phyloP scores from a whole-genome alignment of 805 yeast genomes.

The Kluyveromyces wickerhamii region DNA sequence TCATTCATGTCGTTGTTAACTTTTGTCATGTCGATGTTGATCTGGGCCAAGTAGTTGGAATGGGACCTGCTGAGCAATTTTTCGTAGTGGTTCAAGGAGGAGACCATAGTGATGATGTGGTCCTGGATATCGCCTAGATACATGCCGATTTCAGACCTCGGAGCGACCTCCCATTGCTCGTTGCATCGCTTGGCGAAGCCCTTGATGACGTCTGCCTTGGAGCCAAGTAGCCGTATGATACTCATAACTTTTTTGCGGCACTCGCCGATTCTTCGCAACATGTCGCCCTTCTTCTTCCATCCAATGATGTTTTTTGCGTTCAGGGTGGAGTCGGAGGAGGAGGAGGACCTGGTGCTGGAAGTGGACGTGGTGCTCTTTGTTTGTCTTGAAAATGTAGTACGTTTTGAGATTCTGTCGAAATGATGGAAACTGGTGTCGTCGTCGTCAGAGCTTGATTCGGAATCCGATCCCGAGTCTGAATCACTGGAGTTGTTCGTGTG shows the following conservation, averaged over 20 bases:
- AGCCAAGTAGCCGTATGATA: constrained; percentile 70
- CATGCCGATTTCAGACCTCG: constrained; percentile 83
- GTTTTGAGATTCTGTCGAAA: constrained; percentile 8
- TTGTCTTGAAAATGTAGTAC: constrained; percentile 8
- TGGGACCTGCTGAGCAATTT: constrained; percentile 91
- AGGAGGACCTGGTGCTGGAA: constrained; percentile 14
- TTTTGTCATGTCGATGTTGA: constrained; percentile 94
- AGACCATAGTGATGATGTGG: constrained; percentile 96
- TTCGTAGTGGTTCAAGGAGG: constrained; percentile 88
- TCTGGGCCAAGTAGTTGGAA: constrained; percentile 91
- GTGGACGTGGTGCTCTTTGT: constrained; percentile 15
- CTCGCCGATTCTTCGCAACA: constrained; percentile 92
- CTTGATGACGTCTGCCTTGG: constrained; percentile 95
- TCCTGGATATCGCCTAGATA: constrained; percentile 96
- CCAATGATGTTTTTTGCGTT: constrained; percentile 40
- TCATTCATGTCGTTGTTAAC: constrained; percentile 97
- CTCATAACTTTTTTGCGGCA: constrained; percentile 93
- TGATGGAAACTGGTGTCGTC: constrained; percentile 20
- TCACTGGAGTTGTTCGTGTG: constrained; percentile 40
- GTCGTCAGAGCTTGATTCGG: constrained; percentile 32
- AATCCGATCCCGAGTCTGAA: constrained; percentile 28
- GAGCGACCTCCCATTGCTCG: constrained; percentile 74
- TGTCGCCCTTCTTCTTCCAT: constrained; percentile 91
- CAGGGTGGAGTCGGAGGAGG: constrained; percentile 30
- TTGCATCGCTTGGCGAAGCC: constrained; percentile 89